These are phyloP conservation scores for Chaetomium sp. DNA, from an alignment of 2,329 filamentous ascomycete species.

Conservation along the genomic window DNA sequence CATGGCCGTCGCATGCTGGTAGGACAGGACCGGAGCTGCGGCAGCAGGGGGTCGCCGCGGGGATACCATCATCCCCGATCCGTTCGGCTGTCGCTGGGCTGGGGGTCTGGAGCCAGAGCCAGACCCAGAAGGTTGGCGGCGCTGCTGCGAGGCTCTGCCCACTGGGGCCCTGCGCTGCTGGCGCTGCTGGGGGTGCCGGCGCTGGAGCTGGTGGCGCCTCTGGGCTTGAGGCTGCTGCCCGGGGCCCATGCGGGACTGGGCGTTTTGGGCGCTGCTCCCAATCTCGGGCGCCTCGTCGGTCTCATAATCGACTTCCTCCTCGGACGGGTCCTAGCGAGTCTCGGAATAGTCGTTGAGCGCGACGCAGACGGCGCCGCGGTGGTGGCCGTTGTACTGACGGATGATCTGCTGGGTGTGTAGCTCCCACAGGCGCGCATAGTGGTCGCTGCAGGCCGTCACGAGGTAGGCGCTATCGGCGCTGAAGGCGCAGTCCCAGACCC, in stretches of 20 bases:
- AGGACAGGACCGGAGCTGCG: background rate
- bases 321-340: slow-evolving; percentile 44
- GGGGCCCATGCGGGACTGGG: background rate
- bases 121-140: background rate
- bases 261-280: slow-evolving; percentile 1
- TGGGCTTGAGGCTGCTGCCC: background rate
- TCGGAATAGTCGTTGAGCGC: slow-evolving; percentile 85
- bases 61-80: background rate
- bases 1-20: background rate
- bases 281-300: background rate
- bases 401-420: slow-evolving; percentile 84
- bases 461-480: slow-evolving; percentile 90
- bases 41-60: background rate
- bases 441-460: slow-evolving; percentile 90
- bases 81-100: background rate
- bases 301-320: slow-evolving; percentile 11
- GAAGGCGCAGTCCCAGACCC: slow-evolving; percentile 98
- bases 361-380: slow-evolving; percentile 88
- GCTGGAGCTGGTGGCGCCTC: background rate
- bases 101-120: background rate
- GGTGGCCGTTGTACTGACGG: slow-evolving; percentile 92
- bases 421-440: slow-evolving; percentile 92
- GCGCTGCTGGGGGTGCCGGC: background rate
- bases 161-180: background rate
- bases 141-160: background rate